Evolutionary conservation across 768 basidiomycete genomes (phyloP), one percentile per base, ranked within the genome.

Genomic region (Sarcomyxa edulis): DNA sequence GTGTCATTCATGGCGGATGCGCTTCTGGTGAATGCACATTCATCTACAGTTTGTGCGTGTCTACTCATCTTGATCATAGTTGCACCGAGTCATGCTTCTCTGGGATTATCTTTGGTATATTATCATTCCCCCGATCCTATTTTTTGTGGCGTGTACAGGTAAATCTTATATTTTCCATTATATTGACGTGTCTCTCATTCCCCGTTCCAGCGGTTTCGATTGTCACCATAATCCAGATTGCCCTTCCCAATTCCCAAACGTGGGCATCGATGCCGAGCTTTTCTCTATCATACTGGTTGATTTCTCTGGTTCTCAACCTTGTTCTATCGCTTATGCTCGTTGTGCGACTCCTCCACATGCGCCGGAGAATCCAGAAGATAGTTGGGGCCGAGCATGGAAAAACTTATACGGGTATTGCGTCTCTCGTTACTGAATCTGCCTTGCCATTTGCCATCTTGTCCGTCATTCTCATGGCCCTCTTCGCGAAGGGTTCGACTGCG

Each of bases 11-110:
- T 68, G 46, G 57, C 58, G 7, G 63, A 67, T 29, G 68, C 47
- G 1, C 37, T 68, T 30, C 52, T 71, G 45, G 69, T 71, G 36
- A 32, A 61, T 40, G n/a, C n/a, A n/a, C n/a, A n/a, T n/a, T n/a
- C n/a, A n/a, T n/a, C n/a, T n/a, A n/a, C n/a, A n/a, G n/a, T n/a
- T n/a, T n/a, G n/a, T n/a, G n/a, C n/a, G n/a, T n/a, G n/a, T n/a
- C n/a, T n/a, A n/a, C n/a, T n/a, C n/a, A n/a, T n/a, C n/a, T n/a
- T n/a, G n/a, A n/a, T n/a, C n/a, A n/a, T n/a, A n/a, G n/a, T n/a
- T n/a, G n/a, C n/a, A n/a, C n/a, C n/a, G n/a, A n/a, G 63, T 57
- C 30, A 58, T 43, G 11, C 44, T 61, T 25, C 40, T 70, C 8
- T 68, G 61, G 54, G 32, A 40, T 19, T 50, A 40, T 21, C 32